Evolutionary conservation across 345 rosid genomes (phyloP).

Genomic region (Melastoma malabathricum): DNA sequence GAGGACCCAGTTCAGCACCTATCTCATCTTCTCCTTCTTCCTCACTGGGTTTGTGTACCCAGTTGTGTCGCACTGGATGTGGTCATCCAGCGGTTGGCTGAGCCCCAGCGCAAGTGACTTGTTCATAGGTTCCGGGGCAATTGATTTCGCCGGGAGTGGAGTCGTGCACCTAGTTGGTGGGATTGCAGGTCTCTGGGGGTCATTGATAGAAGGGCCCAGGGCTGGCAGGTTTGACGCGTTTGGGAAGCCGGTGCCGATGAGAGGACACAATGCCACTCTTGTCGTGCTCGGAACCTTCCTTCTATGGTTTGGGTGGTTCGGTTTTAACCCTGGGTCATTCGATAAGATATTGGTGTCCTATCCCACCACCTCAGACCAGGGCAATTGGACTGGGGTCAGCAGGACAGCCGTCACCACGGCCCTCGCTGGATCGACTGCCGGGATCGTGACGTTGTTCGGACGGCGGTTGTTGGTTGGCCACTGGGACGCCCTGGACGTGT

Average conservation of each 20-base stretch:
- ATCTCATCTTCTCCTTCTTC: constrained; percentile 51
- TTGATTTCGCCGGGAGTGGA: constrained; percentile 54
- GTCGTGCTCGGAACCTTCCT: constrained; percentile 49
- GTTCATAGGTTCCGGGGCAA: constrained; percentile 50
- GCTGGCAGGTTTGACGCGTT: constrained; percentile 44
- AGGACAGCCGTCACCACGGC: constrained; percentile 46
- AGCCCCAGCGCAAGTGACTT: constrained; percentile 21
- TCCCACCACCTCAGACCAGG: constrained; percentile 31
- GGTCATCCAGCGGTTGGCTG: constrained; percentile 53
- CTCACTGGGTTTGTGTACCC: constrained; percentile 55
- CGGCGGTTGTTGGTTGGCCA: constrained; percentile 36
- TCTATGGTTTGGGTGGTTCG: constrained; percentile 59
- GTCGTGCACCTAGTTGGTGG: constrained; percentile 48
- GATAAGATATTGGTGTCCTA: constrained; percentile 37
- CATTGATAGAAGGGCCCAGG: constrained; percentile 44
- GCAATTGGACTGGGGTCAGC: constrained; percentile 41
- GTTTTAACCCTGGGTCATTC: constrained; percentile 50
- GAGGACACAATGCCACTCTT: constrained; percentile 48
- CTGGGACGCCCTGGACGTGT: constrained; percentile 53
- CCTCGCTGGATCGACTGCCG: constrained; percentile 36
- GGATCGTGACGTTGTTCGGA: constrained; percentile 38
- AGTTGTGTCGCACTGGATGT: constrained; percentile 46
- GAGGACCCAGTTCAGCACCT: constrained; percentile 60
- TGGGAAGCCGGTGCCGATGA: constrained; percentile 35
- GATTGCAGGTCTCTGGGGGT: constrained; percentile 45